Conservation (phyloP, 495 filamentous ascomycete genomes). For the Xylaria venustula region DNA sequence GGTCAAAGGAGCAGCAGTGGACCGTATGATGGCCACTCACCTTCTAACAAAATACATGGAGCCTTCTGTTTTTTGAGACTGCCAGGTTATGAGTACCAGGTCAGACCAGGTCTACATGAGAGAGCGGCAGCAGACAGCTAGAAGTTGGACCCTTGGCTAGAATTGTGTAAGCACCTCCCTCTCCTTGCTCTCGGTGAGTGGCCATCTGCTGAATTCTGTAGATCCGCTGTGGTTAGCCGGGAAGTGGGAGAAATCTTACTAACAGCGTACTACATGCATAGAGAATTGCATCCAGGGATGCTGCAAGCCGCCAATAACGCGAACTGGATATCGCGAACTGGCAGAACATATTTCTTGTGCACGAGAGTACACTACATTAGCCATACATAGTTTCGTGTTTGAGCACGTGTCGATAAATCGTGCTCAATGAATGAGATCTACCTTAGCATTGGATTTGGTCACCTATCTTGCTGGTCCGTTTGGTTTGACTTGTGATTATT, state of each 20-base stretch:
- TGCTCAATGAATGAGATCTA: too few relatives aligned
- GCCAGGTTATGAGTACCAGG: too few relatives aligned
- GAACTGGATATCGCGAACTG: neutral
- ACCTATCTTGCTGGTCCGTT: too few relatives aligned
- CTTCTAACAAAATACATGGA: too few relatives aligned
- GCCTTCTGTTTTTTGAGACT: too few relatives aligned
- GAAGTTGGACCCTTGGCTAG: too few relatives aligned
- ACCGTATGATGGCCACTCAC: constrained; percentile 2
- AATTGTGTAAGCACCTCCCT: too few relatives aligned
- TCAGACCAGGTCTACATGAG: too few relatives aligned
- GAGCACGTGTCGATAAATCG: neutral
- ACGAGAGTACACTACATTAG: too few relatives aligned
- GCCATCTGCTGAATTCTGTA: neutral
- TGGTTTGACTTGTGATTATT: neutral
- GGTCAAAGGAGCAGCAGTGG: constrained; percentile 1
- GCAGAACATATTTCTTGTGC: neutral
- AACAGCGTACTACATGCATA: neutral
- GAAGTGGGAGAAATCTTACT: constrained; percentile 6
- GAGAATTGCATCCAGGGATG: constrained; percentile 6
- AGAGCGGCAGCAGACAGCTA: too few relatives aligned
- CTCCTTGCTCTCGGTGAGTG: constrained; percentile 6
- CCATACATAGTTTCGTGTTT: neutral
- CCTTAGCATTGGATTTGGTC: neutral
- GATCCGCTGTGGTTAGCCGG: constrained; percentile 11
- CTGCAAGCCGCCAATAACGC: neutral